These are phyloP conservation scores for Aphanocladium album DNA, from an alignment of 2,329 filamentous ascomycete species.

Conservation along the genomic window DNA sequence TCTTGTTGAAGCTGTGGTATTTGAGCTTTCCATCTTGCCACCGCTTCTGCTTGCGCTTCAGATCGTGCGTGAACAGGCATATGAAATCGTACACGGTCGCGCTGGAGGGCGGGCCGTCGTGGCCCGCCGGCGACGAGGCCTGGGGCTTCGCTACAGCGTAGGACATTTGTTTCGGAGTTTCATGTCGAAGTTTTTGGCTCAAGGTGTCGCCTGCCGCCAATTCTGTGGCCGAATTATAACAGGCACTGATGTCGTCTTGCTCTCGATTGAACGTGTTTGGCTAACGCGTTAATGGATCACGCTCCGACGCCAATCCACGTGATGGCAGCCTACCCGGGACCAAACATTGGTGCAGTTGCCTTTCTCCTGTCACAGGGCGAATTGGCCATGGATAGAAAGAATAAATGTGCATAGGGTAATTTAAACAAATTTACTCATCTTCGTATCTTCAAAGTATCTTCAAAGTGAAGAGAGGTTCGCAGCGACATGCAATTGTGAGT, in stretches of 20 bases:
- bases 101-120: conserved; percentile 41
- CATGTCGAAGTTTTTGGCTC: neutral
- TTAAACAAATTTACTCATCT: too few relatives aligned
- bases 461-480: too few relatives aligned
- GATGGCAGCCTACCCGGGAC: conserved; percentile 1
- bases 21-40: conserved; percentile 91
- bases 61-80: conserved; percentile 82
- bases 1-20: conserved; percentile 86
- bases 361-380: too few relatives aligned
- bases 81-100: conserved; percentile 75
- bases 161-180: conserved; percentile 6
- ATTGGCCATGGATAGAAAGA: too few relatives aligned
- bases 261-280: neutral
- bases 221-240: conserved; percentile 17
- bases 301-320: conserved; percentile 13
- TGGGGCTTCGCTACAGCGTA: conserved; percentile 13
- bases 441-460: too few relatives aligned
- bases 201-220: neutral
- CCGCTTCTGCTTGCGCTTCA: conserved; percentile 80
- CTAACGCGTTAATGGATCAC: conserved; percentile 12
- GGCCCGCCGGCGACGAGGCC: neutral
- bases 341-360: too few relatives aligned
- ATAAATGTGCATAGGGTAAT: too few relatives aligned
- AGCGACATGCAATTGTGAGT: too few relatives aligned
- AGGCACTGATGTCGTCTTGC: neutral